A percentile compares a stretch with the other conserved stretches of the same genome.
Conservation (phyloP, 2,329 filamentous ascomycete species). For the Didymella exigua region DNA sequence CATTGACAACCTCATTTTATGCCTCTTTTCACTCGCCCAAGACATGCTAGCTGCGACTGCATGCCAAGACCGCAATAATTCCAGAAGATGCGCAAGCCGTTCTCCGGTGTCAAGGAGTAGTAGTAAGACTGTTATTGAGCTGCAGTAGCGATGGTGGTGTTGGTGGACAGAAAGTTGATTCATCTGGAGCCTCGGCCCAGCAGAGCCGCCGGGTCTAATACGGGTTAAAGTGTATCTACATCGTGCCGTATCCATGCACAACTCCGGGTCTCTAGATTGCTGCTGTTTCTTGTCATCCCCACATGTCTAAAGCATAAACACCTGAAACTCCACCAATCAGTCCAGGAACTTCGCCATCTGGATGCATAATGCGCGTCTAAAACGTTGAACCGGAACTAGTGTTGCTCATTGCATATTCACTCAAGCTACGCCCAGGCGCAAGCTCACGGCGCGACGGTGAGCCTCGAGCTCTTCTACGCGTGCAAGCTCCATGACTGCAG, state of each 20-base stretch:
- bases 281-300: conserved; percentile 10
- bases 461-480: conserved; percentile 94
- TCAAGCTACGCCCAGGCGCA: conserved; percentile 59
- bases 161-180: background rate
- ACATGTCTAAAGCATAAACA: conserved; percentile 16
- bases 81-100: background rate
- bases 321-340: conserved; percentile 16
- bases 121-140: background rate
- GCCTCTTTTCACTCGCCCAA: background rate
- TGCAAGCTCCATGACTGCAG: conserved; percentile 91
- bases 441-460: conserved; percentile 76
- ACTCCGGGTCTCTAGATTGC: conserved; percentile 11
- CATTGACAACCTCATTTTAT: conserved; percentile 20
- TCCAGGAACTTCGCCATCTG: conserved; percentile 4
- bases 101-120: too few species aligned
- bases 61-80: background rate
- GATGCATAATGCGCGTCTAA: conserved; percentile 7
- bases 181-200: conserved; percentile 8
- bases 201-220: background rate
- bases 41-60: background rate
- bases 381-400: background rate
- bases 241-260: conserved; percentile 6
- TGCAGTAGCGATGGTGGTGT: background rate
- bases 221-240: conserved; percentile 7
- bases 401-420: background rate